Evolutionary conservation across 495 filamentous ascomycete genomes (phyloP).

Genomic region (Talaromyces borbonicus): DNA sequence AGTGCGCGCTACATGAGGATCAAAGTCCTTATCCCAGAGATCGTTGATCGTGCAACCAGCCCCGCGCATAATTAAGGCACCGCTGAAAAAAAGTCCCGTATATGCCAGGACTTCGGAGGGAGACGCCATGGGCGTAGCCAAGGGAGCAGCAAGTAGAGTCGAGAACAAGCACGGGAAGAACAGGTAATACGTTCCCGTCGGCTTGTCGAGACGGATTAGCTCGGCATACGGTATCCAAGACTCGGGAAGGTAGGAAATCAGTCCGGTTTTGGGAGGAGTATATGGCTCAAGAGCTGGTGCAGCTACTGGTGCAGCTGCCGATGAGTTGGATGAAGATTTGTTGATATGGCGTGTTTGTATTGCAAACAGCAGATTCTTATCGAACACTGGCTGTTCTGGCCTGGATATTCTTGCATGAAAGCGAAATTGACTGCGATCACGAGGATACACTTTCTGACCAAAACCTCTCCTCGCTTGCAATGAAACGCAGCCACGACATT

Average conservation of each 20-base stretch:
- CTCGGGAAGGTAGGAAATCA: constrained; percentile 65
- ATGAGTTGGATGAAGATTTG: constrained; percentile 62
- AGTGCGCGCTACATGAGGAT: constrained; percentile 82
- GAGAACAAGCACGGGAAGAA: constrained; percentile 90
- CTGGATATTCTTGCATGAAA: not conserved
- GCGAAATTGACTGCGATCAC: not conserved
- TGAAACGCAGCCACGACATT: not conserved
- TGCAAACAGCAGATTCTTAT: not conserved
- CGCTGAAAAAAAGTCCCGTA: constrained; percentile 68
- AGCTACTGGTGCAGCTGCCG: constrained; percentile 58
- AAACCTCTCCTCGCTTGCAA: not conserved
- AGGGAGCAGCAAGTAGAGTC: constrained; percentile 24
- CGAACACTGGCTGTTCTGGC: not conserved
- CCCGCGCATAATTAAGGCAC: constrained; percentile 90
- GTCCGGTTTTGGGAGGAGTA: constrained; percentile 83
- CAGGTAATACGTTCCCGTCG: constrained; percentile 88
- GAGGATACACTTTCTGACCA: not conserved
- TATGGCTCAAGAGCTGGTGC: constrained; percentile 46
- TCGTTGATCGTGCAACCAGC: constrained; percentile 99
- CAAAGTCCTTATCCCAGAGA: constrained; percentile 89
- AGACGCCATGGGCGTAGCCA: constrained; percentile 33
- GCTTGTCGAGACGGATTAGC: constrained; percentile 86
- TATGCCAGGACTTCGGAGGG: constrained; percentile 57
- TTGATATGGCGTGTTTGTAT: constrained; percentile 18
- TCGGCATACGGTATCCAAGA: constrained; percentile 90